Base-by-base conservation (phyloP, 305 asterid genomes). In the Fraxinus sp. region DNA sequence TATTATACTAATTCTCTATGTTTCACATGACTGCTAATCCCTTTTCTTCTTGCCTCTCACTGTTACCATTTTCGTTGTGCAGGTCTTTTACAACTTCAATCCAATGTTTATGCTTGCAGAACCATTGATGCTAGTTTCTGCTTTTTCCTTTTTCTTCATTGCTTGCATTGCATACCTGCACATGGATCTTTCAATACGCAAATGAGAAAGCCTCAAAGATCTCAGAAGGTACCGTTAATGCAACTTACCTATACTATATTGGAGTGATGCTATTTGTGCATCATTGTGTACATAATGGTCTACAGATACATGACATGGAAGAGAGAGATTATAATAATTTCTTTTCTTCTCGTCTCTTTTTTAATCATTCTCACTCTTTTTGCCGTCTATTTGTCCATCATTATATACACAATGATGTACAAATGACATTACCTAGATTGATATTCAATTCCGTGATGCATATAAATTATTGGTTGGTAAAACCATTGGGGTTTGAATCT, bases 21-120 rank as follows among this genome's bases (percentile, higher is more conserved):
- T 81, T 46, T 59, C 68, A 14, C 30, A 24, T 49, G 73, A 30
- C 74, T 79, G 79, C 62, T 44, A 72, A 82, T 73, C 78, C 78
- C 33, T 22, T 78, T 55, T 22, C 76, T 68, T 79, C 79, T 74
- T 52, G 28, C 4, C 24, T 74, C 9, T 62, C 44, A 28, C 80
- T 36, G 11, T 20, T 32, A 77, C 28, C 78, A 44, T 33, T 77
- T 82, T 59, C 26, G 79, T 70, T 78, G 33, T 93, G 91, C 98
- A 96, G 99, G 98, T 96, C 77, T 88, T 92, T 82, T 96, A 96
- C 92, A 89, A 88, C 85, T 96, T 96, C 98, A 89, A 88, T 83
- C 93, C 91, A 57, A 57, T 92, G 80, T 96, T 87, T 84, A 96
- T 96, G 99, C 97, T 96, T 39, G 99, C 98, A 1, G 99, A 96